Evolutionary conservation across 768 basidiomycete species (phyloP).

Genomic region (Termitomyces sp.): DNA sequence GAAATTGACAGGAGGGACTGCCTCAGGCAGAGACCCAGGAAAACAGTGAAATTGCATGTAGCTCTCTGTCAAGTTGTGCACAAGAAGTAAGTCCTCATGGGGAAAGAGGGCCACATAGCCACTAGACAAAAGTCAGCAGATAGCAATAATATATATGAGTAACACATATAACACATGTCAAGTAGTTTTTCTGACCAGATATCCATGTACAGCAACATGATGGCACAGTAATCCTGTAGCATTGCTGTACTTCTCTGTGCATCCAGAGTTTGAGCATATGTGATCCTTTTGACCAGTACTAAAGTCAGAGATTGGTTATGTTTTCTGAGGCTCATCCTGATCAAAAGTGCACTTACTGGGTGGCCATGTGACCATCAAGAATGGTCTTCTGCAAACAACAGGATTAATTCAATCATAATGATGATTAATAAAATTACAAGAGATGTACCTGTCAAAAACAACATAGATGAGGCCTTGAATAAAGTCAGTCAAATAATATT

Average conservation of each 20-base stretch:
- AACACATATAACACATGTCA: too few relatives aligned
- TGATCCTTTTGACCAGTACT: constrained; percentile 17
- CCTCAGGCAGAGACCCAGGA: too few relatives aligned
- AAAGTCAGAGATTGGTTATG: background rate
- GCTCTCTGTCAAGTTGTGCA: background rate
- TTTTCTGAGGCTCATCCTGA: background rate
- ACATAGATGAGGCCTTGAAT: constrained; percentile 14
- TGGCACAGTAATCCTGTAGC: constrained; percentile 19
- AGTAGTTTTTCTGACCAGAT: constrained; percentile 4
- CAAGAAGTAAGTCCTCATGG: too few relatives aligned
- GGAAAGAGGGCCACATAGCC: too few relatives aligned
- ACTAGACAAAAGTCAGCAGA: background rate
- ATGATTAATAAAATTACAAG: background rate
- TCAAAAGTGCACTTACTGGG: constrained; percentile 11
- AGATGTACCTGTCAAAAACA: constrained; percentile 14
- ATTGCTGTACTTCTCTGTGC: constrained; percentile 17
- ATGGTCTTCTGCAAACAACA: constrained; percentile 14
- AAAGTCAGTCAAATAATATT: background rate
- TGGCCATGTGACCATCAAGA: constrained; percentile 16
- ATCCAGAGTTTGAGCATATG: constrained; percentile 11
- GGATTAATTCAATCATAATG: background rate
- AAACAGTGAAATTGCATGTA: background rate
- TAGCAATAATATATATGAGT: background rate
- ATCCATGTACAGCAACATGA: constrained; percentile 14
- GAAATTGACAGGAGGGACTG: constrained; percentile 5